Conservation (phyloP, 176 grass and related monocot genomes). For the Poa annua region DNA sequence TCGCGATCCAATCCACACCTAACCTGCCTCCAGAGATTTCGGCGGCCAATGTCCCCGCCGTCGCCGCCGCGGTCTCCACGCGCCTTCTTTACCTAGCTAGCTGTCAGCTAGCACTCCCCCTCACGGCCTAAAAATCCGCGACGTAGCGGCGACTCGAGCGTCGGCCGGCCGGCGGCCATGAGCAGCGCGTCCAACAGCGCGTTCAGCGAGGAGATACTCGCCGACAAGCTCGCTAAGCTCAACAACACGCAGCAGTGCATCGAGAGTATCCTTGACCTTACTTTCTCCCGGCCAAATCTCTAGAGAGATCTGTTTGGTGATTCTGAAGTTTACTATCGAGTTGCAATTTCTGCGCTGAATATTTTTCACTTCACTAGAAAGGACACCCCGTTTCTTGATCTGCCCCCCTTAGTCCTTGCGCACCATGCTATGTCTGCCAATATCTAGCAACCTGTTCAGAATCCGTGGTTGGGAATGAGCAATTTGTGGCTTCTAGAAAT, state of each 20-base stretch:
- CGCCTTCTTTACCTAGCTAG: conserved; percentile 20
- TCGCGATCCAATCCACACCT: conserved; percentile 32
- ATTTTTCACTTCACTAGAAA: not conserved
- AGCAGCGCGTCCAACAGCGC: conserved; percentile 54
- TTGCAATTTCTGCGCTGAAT: conserved; percentile 27
- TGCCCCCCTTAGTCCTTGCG: not conserved
- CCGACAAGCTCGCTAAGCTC: conserved; percentile 92
- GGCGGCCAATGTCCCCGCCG: conserved; percentile 50
- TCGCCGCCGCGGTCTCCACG: conserved; percentile 36
- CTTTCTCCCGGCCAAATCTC: conserved; percentile 27
- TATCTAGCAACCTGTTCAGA: conserved; percentile 19
- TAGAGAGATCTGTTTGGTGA: conserved; percentile 24
- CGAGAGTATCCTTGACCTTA: conserved; percentile 84
- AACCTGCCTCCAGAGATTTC: conserved; percentile 25
- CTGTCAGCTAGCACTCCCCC: not conserved
- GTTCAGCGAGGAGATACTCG: conserved; percentile 90
- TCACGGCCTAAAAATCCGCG: conserved; percentile 21
- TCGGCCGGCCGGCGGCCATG: conserved; percentile 57
- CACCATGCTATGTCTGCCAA: not conserved
- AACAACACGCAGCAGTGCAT: conserved; percentile 99
- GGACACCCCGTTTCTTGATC: not conserved
- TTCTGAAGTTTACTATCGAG: conserved; percentile 3
- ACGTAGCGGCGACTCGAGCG: conserved; percentile 36
- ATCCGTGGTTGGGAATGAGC: conserved; percentile 1
- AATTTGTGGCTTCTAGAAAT: conserved; percentile 17